phyloP scores from a whole-genome alignment of 1,284 basidiomycete species.

The Irpex lacteus region DNA sequence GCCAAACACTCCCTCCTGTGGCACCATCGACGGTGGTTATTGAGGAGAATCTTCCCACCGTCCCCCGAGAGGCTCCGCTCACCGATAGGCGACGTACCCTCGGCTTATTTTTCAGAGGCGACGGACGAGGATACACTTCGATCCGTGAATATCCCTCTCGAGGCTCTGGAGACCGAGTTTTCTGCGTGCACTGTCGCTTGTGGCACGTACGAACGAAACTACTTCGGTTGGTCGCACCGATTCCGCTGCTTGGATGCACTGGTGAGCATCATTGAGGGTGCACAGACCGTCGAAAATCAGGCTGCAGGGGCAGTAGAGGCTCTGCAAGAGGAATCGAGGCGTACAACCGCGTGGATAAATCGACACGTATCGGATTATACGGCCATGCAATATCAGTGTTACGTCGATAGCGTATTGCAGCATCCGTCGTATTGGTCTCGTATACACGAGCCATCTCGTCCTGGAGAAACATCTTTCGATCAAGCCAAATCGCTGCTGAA shows the following conservation, averaged over 20 bases:
- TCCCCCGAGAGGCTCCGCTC: background rate
- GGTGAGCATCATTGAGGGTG: background rate
- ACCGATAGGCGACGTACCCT: background rate
- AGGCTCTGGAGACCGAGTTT: conserved; percentile 8
- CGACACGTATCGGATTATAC: conserved; percentile 63
- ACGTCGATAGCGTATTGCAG: conserved; percentile 26
- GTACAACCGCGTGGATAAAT: conserved; percentile 50
- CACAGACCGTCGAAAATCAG: background rate
- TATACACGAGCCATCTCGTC: background rate
- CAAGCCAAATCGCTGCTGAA: conserved; percentile 45
- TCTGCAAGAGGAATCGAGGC: conserved; percentile 36
- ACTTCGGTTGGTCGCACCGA: conserved; percentile 14
- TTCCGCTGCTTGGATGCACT: conserved; percentile 12
- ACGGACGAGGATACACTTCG: conserved; percentile 11
- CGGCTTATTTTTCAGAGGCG: background rate
- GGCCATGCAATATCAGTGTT: conserved; percentile 50
- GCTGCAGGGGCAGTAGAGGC: conserved; percentile 19
- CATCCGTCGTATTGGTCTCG: background rate
- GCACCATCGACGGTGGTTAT: conserved; percentile 66
- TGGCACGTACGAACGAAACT: conserved; percentile 15
- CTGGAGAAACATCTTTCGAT: background rate
- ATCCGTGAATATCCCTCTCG: background rate
- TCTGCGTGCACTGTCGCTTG: conserved; percentile 9
- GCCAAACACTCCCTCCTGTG: conserved; percentile 65
- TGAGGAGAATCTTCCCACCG: conserved; percentile 24